These are phyloP conservation scores for Paramecium primaurelia DNA, from an alignment of 73 alveolate genomes.

Conservation along the genomic window DNA sequence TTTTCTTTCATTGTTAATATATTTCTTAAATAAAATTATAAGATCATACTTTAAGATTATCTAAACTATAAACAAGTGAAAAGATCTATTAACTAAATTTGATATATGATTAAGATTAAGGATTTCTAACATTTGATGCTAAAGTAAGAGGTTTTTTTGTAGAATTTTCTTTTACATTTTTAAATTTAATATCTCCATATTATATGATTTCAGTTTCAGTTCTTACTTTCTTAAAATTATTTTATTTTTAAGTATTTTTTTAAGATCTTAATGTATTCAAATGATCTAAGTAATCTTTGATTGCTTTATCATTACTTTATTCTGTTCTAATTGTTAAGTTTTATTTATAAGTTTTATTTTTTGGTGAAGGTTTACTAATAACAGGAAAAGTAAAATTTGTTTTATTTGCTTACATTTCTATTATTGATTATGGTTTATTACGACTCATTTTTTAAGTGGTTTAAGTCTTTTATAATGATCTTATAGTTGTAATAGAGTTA, in stretches of 20 bases:
- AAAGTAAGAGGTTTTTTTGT: not conserved
- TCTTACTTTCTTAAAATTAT: not conserved
- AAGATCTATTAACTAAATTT: not conserved
- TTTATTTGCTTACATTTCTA: not conserved
- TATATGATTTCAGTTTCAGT: not conserved
- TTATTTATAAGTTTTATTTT: not conserved
- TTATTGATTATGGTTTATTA: not conserved
- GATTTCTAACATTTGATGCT: not conserved
- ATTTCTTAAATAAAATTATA: not conserved
- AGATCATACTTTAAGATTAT: not conserved
- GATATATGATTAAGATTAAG: not conserved
- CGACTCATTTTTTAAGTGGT: not conserved
- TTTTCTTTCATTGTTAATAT: slow-evolving; percentile 4
- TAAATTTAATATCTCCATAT: not conserved
- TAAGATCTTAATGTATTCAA: not conserved
- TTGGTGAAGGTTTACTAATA: not conserved
- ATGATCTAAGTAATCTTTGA: slow-evolving; percentile 2
- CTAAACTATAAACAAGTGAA: not conserved
- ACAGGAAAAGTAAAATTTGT: not conserved
- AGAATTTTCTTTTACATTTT: not conserved
- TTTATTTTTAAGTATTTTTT: not conserved
- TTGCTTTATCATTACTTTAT: not conserved
- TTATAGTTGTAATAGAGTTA: not conserved
- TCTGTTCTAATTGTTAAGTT: not conserved
- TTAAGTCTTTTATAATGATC: not conserved